Conservation (phyloP, 768 basidiomycete species). For the Rhodotorula babjevae region DNA sequence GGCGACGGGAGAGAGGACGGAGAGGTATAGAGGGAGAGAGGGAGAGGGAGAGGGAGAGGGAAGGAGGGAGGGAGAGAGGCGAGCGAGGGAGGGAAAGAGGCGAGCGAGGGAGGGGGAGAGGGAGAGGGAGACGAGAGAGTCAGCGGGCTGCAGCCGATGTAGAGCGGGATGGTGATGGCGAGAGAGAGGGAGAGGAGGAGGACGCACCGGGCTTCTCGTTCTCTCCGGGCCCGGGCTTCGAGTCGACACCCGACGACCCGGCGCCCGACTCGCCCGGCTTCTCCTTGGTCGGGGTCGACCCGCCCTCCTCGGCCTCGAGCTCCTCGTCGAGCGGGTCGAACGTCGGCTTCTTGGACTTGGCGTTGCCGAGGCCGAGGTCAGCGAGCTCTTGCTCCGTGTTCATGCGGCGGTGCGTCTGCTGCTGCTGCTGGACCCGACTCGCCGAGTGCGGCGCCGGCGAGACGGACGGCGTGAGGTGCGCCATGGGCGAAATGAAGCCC, state of each 20-base stretch:
- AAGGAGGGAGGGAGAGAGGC: no score
- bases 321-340: slow-evolving; percentile 40
- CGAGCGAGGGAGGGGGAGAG: no score
- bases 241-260: background rate
- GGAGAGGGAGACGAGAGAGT: no score
- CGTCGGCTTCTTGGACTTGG: slow-evolving; percentile 47
- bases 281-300: slow-evolving; percentile 9
- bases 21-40: no score
- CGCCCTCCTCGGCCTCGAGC: slow-evolving; percentile 42
- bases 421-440: slow-evolving; percentile 9
- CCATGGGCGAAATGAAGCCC: slow-evolving; percentile 81
- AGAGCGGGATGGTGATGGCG: no score
- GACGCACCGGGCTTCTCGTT: background rate
- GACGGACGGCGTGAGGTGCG: slow-evolving; percentile 51
- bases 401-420: slow-evolving; percentile 28
- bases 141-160: no score
- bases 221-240: background rate
- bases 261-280: background rate
- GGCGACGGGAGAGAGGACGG: background rate
- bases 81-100: no score
- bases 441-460: slow-evolving; percentile 40
- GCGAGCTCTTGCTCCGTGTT: slow-evolving; percentile 59
- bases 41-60: no score
- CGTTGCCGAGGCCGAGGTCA: slow-evolving; percentile 86
- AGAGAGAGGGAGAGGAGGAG: no score